These are phyloP conservation scores for Pyrus betulifolia DNA, from an alignment of 306 rosid genomes.

Conservation along the genomic window DNA sequence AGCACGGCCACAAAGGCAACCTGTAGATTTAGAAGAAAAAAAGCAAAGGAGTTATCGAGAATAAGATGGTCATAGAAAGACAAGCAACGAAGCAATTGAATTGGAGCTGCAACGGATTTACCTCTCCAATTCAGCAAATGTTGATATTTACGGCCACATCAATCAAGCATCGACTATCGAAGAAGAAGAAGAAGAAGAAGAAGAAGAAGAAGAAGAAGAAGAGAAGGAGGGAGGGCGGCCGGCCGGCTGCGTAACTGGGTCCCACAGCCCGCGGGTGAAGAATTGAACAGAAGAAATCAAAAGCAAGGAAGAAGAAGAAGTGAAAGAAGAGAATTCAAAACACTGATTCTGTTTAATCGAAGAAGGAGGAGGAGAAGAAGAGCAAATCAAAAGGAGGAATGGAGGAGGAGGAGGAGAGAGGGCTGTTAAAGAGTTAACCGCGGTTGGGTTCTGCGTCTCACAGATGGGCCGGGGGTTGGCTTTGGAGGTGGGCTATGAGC, in stretches of 20 bases:
- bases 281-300: background rate
- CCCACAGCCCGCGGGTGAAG: background rate
- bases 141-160: background rate
- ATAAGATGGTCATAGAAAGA: background rate
- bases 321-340: background rate
- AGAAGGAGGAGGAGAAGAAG: background rate
- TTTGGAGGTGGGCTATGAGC: background rate
- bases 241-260: background rate
- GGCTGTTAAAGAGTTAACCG: background rate
- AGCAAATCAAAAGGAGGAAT: background rate
- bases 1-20: background rate
- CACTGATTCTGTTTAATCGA: background rate
- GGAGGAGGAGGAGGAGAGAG: background rate
- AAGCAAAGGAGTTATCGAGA: background rate
- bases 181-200: background rate
- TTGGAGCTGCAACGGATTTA: background rate
- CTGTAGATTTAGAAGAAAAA: background rate
- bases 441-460: background rate
- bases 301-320: background rate
- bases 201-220: background rate
- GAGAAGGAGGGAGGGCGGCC: background rate
- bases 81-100: background rate
- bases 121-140: background rate
- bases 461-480: background rate
- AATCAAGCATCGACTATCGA: background rate